Evolutionary conservation across 1,139 yeast genomes (phyloP).

Genomic region (Geotrichum carabidarum): DNA sequence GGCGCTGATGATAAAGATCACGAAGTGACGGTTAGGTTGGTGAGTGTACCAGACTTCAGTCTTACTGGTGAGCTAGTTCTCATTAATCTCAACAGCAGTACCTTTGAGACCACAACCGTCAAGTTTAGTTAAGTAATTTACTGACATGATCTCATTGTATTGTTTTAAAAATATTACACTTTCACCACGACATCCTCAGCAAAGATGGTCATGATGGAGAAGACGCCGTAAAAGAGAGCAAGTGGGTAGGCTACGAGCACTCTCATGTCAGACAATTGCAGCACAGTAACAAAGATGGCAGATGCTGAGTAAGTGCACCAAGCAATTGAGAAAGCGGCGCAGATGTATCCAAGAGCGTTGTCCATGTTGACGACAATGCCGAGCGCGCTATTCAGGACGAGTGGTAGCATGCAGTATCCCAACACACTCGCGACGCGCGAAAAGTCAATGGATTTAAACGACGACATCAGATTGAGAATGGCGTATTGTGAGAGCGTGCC

Average conservation of each 20-base stretch:
- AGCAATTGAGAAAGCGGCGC: conserved; percentile 65
- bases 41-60: conserved; percentile 69
- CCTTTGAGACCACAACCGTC: conserved; percentile 14
- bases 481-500: conserved; percentile 84
- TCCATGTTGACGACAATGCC: conserved; percentile 70
- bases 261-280: conserved; percentile 80
- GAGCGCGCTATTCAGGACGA: conserved; percentile 70
- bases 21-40: conserved; percentile 42
- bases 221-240: conserved; percentile 84
- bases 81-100: conserved; percentile 47
- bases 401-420: conserved; percentile 89
- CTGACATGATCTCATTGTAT: background rate
- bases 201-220: conserved; percentile 93
- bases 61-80: conserved; percentile 64
- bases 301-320: conserved; percentile 97
- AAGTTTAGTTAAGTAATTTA: conserved; percentile 1
- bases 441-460: conserved; percentile 51
- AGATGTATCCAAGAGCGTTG: conserved; percentile 64
- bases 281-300: conserved; percentile 83
- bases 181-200: conserved; percentile 44
- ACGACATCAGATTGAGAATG: conserved; percentile 80
- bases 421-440: conserved; percentile 81
- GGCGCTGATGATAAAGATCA: conserved; percentile 37
- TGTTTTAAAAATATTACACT: background rate
- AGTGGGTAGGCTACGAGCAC: conserved; percentile 91